Percentiles rank a stretch among this genome's conserved stretches.
These are phyloP conservation scores for Nosema muscidifuracis DNA, from an alignment of 371 early-diverging fungal species.

Conservation along the genomic window DNA sequence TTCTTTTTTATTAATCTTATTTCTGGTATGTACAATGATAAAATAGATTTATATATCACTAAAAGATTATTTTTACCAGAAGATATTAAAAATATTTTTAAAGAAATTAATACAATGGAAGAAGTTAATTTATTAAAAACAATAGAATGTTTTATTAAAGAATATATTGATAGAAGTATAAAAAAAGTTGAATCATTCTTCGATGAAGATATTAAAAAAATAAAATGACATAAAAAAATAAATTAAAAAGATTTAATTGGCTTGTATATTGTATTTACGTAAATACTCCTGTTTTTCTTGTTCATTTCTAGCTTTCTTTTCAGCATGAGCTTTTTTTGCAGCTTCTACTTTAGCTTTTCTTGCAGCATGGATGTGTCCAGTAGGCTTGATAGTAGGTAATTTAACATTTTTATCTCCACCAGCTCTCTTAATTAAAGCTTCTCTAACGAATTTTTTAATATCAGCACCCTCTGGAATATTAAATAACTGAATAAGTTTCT, in stretches of 20 bases:
- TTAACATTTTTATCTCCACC: slow-evolving; percentile 46
- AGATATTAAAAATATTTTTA: not conserved
- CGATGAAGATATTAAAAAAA: too few species aligned
- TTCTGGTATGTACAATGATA: slow-evolving; percentile 12
- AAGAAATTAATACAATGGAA: not conserved
- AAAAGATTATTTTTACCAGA: slow-evolving; percentile 1
- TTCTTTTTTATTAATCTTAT: slow-evolving; percentile 35
- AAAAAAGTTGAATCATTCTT: too few species aligned
- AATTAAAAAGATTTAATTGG: slow-evolving; percentile 17
- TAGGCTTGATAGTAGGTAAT: slow-evolving; percentile 44
- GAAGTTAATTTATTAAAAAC: too few species aligned
- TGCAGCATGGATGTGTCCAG: slow-evolving; percentile 12
- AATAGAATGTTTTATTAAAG: too few species aligned
- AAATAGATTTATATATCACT: not conserved
- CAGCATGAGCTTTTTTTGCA: slow-evolving; percentile 8
- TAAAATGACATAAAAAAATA: not conserved
- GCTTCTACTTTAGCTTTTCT: slow-evolving; percentile 18
- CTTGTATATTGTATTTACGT: slow-evolving; percentile 28
- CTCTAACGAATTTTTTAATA: slow-evolving; percentile 86
- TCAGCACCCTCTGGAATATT: slow-evolving; percentile 85
- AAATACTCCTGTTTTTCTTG: slow-evolving; percentile 35
- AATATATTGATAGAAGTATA: too few species aligned
- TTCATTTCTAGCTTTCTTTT: slow-evolving; percentile 27
- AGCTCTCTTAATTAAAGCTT: slow-evolving; percentile 22
- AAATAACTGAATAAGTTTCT: slow-evolving; percentile 93